Conservation (phyloP, 1,284 basidiomycete genomes). For the Rugosomyces carneus region DNA sequence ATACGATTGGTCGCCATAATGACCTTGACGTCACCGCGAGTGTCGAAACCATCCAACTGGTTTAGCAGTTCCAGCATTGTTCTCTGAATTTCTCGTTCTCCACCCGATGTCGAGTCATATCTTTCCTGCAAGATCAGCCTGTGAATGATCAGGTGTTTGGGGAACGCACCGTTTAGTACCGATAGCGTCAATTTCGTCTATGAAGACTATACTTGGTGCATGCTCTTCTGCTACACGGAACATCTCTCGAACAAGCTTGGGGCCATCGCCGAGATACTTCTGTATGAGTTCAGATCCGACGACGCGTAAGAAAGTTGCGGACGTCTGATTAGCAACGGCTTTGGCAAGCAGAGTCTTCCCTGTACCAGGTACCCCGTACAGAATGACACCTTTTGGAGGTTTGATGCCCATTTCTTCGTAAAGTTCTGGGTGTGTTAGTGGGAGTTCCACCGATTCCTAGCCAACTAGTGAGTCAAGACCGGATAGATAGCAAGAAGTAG, state of each 20-base stretch:
- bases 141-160: not conserved
- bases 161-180: constrained; percentile 87
- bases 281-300: constrained; percentile 98
- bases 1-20: constrained; percentile 94
- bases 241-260: constrained; percentile 94
- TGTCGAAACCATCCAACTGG: constrained; percentile 98
- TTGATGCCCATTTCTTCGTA: constrained; percentile 99
- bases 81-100: constrained; percentile 97
- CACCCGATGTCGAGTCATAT: constrained; percentile 95
- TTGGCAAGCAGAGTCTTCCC: constrained; percentile 98
- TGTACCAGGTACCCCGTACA: constrained; percentile 98
- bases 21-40: constrained; percentile 98
- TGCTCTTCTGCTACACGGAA: constrained; percentile 98
- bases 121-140: constrained; percentile 27
- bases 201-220: constrained; percentile 98
- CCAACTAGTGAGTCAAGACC: not conserved
- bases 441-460: constrained; percentile 96
- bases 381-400: constrained; percentile 97
- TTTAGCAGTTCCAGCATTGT: constrained; percentile 99
- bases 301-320: constrained; percentile 95
- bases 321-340: constrained; percentile 98
- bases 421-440: constrained; percentile 95
- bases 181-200: constrained; percentile 98
- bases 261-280: constrained; percentile 99
- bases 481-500: not conserved